phyloP scores from a whole-genome alignment of 192 early-diverging fungal species.

The Pecoramyces ruminantium region DNA sequence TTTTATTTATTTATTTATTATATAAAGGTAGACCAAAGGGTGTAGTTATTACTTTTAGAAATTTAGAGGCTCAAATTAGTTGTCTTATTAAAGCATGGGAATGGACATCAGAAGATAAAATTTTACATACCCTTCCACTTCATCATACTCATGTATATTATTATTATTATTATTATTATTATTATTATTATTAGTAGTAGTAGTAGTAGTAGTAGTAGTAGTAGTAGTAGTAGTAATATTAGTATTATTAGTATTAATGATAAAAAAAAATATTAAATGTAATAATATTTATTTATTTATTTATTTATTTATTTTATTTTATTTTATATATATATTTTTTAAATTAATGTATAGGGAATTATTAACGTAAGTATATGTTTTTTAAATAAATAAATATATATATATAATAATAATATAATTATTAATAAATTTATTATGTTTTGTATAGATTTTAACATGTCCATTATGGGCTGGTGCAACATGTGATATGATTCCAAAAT shows the following conservation, averaged over 20 bases:
- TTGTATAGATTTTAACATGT: conserved; percentile 29
- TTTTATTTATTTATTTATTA: conserved; percentile 1
- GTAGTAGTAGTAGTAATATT: too few species aligned
- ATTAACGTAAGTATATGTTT: conserved; percentile 30
- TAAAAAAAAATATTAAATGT: too few species aligned
- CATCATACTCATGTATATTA: conserved; percentile 61
- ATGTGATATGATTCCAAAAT: conserved; percentile 53
- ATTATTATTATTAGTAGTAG: too few species aligned
- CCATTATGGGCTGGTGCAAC: conserved; percentile 54
- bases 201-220: too few species aligned
- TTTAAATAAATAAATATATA: too few species aligned
- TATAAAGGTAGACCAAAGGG: conserved; percentile 58
- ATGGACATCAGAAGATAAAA: conserved; percentile 42
- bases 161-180: conserved; percentile 2
- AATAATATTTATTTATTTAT: too few species aligned
- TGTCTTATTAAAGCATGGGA: conserved; percentile 53
- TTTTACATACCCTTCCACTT: conserved; percentile 65
- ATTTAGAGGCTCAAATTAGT: conserved; percentile 43
- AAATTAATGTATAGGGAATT: not conserved
- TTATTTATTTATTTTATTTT: too few species aligned
- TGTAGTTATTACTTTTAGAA: conserved; percentile 55
- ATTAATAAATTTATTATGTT: too few species aligned
- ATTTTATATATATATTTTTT: not conserved
- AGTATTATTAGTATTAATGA: too few species aligned
- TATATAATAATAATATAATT: too few species aligned